Base-by-base conservation (phyloP, 1,139 yeast genomes). In the Diutina rugosa region DNA sequence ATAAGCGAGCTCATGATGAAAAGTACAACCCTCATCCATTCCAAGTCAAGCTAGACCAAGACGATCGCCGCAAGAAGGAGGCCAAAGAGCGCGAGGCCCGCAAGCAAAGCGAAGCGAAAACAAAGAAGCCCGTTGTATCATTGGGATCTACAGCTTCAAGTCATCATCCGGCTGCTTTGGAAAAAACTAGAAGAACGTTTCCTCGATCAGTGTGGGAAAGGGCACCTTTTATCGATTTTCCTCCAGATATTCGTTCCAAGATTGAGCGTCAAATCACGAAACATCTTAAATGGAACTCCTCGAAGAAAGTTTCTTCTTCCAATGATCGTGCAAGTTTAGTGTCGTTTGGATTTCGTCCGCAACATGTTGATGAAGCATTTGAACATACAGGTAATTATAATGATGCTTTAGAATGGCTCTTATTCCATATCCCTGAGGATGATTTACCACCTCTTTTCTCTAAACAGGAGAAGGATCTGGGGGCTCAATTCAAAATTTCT, bases 381-480 rank as follows among this genome's bases (percentile, higher is more conserved):
- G 70, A 74, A 46, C 87, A 87, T 63, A 79, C 90, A 2, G 62
- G 69, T 1, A 65, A 77, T 0, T 84, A 85, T 51, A 70, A 72
- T 0, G 81, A 78, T 56, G 79, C 87, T 1, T 70, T 89, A 46
- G 95, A 93, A 56, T 93, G 96, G 89, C 76, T 91, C 28, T 70
- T 91, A 14, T 85, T 91, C 62, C 95, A 91, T 64, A 79, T 91
- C 3, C 98, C 98, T 0, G 97, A 91, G 63, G 98, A 90, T 65
- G 99, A 93, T 65, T 71, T 93, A 52, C 99, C 99, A 0, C 64
- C 68, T 21, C 67, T 78, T 55, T 79, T 79, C 65, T 66, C 77
- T 41, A 76, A 79, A 60, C 66, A 76, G 16, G 76, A 76, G 35
- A 69, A 74, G 49, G 81, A 79, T 59, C 71, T 80, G 0, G 72